Conservation (phyloP, 176 grass and related monocot genomes). For the Lolium rigidum region DNA sequence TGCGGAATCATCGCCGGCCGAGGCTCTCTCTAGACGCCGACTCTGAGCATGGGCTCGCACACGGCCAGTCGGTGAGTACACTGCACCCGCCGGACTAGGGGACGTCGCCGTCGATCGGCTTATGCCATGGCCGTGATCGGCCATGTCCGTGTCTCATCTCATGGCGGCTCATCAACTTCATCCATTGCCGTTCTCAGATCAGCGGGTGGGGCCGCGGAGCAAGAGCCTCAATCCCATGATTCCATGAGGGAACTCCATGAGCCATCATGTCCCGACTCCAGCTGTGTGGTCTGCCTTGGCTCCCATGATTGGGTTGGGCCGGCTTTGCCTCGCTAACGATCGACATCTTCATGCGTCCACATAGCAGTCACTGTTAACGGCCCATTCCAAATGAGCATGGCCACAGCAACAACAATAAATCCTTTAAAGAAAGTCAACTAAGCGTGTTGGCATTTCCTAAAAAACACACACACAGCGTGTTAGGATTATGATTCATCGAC, state of each 20-base stretch:
- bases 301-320: conserved; percentile 7
- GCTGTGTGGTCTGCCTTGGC: not conserved
- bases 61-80: not conserved
- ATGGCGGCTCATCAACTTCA: not conserved
- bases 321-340: not conserved
- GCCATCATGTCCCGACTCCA: not conserved
- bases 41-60: not conserved
- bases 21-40: not conserved
- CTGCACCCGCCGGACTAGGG: not conserved
- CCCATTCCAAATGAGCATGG: conserved; percentile 32
- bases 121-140: not conserved
- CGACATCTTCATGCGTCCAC: not conserved
- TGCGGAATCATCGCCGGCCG: not conserved
- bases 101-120: conserved; percentile 23
- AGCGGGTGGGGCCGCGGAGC: not conserved
- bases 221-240: not conserved
- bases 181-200: not conserved
- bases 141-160: conserved; percentile 3
- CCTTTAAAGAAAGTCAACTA: not conserved
- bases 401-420: not conserved
- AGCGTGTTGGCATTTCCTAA: not conserved
- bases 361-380: not conserved
- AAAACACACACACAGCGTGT: not conserved
- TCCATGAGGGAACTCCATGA: no score
- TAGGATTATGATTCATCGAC: not conserved